These are phyloP conservation scores for Warburgia ugandensis DNA, from an alignment of 164 flowering plant species.

Conservation along the genomic window DNA sequence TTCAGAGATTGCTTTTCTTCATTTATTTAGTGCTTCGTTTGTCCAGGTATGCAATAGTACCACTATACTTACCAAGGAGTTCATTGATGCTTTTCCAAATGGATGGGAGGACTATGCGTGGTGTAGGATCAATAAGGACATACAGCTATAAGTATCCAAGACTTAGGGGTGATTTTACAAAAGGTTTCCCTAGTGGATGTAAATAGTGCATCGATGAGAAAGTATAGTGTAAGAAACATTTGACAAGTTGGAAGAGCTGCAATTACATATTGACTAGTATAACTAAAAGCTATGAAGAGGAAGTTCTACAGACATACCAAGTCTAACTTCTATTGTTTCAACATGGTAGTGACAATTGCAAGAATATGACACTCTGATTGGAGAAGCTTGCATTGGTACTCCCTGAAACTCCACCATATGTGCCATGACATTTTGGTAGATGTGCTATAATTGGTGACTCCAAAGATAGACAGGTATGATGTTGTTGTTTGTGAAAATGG, in stretches of 20 bases:
- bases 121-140: slow-evolving; percentile 90
- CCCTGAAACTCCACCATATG: slow-evolving; percentile 77
- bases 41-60: slow-evolving; percentile 89
- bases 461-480: slow-evolving; percentile 89
- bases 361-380: slow-evolving; percentile 70
- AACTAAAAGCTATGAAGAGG: too few species aligned
- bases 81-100: slow-evolving; percentile 85
- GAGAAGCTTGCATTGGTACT: slow-evolving; percentile 90
- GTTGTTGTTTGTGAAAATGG: slow-evolving; percentile 90
- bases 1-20: slow-evolving; percentile 20
- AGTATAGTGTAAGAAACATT: too few species aligned
- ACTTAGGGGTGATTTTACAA: neutral
- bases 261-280: too few species aligned
- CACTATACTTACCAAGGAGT: slow-evolving; percentile 85
- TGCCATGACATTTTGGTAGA: slow-evolving; percentile 67
- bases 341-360: slow-evolving; percentile 63
- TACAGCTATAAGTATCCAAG: slow-evolving; percentile 58
- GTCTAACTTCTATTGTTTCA: neutral
- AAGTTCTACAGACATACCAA: too few species aligned
- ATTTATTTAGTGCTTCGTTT: slow-evolving; percentile 36
- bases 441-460: slow-evolving; percentile 99
- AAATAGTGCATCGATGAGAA: slow-evolving; percentile 2
- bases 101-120: slow-evolving; percentile 98
- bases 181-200: neutral
- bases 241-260: too few species aligned